Percentiles rank a stretch among this genome's conserved stretches.
Conservation (phyloP, 257 asterid genomes). For the Nicotiana obtusifolia region DNA sequence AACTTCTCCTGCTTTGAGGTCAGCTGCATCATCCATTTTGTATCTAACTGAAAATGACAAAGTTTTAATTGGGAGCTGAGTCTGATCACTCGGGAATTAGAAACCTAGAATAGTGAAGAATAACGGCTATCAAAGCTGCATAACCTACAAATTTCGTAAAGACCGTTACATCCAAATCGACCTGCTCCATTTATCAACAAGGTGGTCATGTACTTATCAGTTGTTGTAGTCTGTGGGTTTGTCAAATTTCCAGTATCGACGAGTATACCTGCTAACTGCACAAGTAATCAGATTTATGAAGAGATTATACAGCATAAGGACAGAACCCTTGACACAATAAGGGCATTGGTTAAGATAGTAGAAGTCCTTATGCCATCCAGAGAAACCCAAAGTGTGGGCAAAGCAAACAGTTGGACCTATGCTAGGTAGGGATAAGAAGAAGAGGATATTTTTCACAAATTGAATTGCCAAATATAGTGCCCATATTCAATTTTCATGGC, state of each 20-base stretch:
- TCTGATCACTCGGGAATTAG: not conserved
- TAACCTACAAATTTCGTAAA: slow-evolving; percentile 61
- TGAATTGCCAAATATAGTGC: not conserved
- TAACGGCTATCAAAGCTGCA: not conserved
- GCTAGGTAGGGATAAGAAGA: not conserved
- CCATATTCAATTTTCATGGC: not conserved
- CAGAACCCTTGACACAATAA: not conserved
- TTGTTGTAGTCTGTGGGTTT: slow-evolving; percentile 41
- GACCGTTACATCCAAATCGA: slow-evolving; percentile 72
- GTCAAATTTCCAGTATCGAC: slow-evolving; percentile 69
- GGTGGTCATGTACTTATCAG: slow-evolving; percentile 76
- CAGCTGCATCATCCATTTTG: slow-evolving; percentile 30
- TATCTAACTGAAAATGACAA: slow-evolving; percentile 46
- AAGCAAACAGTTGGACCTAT: not conserved
- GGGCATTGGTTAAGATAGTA: not conserved
- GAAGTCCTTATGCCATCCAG: not conserved
- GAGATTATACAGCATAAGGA: not conserved
- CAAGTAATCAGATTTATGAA: not conserved
- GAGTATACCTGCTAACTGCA: slow-evolving; percentile 80
- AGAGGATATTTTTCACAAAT: not conserved
- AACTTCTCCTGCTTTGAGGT: not conserved
- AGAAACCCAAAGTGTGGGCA: not conserved
- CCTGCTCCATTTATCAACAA: slow-evolving; percentile 82
- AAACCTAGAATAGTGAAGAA: slow-evolving; percentile 1
- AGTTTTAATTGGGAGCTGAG: not conserved